A percentile compares a stretch with the other conserved stretches of the same genome.
phyloP scores from a whole-genome alignment of 169 alveolate genomes.

The Eimeria maxima region DNA sequence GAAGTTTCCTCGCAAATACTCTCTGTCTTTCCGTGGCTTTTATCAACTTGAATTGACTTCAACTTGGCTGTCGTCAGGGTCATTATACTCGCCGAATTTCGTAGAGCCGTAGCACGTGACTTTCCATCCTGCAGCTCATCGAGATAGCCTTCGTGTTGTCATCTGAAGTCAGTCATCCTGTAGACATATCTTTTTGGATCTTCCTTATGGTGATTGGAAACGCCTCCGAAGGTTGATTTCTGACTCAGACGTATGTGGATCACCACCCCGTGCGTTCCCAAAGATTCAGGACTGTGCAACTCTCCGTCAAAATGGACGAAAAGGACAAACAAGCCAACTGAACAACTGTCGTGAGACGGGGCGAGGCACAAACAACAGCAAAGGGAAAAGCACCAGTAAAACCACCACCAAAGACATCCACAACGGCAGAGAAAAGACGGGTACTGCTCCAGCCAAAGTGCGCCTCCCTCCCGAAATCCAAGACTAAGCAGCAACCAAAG shows the following conservation, averaged over 20 bases:
- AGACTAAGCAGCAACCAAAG: neutral
- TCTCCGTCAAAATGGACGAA: neutral
- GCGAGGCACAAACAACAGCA: neutral
- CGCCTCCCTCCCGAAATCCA: neutral
- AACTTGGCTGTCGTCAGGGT: no score
- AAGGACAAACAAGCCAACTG: neutral
- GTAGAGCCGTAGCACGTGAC: neutral
- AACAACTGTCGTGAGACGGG: constrained; percentile 53
- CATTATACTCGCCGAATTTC: neutral
- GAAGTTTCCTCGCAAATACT: neutral
- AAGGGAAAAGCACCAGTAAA: neutral
- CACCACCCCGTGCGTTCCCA: neutral
- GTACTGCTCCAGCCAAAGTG: neutral
- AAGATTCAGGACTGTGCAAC: no score
- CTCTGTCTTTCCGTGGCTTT: neutral
- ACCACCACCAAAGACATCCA: neutral
- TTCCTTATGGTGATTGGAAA: neutral
- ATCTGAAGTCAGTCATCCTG: neutral
- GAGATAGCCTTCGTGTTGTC: neutral
- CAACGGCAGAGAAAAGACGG: neutral
- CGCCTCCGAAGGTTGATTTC: neutral
- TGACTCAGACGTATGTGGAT: neutral
- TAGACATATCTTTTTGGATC: neutral
- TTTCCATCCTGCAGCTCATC: neutral
- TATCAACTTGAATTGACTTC: neutral